Evolutionary conservation across 2,329 filamentous ascomycete species (phyloP).

Genomic region (Microsporum canis): DNA sequence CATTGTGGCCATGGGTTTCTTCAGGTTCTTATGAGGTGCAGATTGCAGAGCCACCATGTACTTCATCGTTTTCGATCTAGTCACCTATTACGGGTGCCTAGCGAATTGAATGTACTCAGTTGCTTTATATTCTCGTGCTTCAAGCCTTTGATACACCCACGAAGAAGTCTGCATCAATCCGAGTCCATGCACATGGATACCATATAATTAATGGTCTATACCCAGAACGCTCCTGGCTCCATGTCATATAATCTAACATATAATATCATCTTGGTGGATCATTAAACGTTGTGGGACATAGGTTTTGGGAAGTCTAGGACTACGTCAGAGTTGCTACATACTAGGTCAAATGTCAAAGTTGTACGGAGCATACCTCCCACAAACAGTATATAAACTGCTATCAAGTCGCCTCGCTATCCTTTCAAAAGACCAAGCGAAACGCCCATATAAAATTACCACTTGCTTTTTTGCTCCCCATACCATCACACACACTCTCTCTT

Average conservation of each 20-base stretch:
- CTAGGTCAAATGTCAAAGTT: background rate
- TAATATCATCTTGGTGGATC: background rate
- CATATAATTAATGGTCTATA: background rate
- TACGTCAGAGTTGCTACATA: background rate
- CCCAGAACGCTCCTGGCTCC: background rate
- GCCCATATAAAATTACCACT: background rate
- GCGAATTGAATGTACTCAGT: background rate
- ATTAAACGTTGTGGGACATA: background rate
- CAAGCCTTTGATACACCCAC: background rate
- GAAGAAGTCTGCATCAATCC: background rate
- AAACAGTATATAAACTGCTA: background rate
- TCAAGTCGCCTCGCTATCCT: background rate
- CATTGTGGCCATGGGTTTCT: background rate
- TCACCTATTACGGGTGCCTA: background rate
- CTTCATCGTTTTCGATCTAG: background rate
- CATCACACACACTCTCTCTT: background rate
- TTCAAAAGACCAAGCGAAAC: background rate
- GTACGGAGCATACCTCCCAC: too few relatives aligned
- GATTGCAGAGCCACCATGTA: background rate
- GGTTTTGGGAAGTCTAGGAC: background rate
- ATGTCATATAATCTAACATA: background rate
- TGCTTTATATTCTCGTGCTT: background rate
- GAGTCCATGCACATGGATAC: background rate
- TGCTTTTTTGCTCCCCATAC: background rate
- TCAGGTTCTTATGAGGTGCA: background rate